phyloP scores from a whole-genome alignment of 179 eudicot species.

The Carnegiea gigantea region DNA sequence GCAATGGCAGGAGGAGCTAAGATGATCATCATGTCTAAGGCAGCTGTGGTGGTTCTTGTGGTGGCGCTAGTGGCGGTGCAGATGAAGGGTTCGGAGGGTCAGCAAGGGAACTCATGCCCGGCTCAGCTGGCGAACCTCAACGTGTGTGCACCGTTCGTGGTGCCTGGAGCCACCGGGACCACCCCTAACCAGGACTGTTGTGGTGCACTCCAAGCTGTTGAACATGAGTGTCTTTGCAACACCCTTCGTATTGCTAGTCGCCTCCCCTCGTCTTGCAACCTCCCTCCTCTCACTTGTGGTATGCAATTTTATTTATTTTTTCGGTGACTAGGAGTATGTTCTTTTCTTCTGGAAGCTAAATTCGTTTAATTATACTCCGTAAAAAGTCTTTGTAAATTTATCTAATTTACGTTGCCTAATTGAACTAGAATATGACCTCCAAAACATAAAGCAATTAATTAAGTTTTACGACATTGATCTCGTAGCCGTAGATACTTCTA shows the following conservation, averaged over 20 bases:
- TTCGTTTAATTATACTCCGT: too few species aligned
- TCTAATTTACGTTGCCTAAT: too few species aligned
- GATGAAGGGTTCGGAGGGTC: slow-evolving; percentile 29
- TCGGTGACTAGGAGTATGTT: too few species aligned
- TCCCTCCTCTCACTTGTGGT: slow-evolving; percentile 54
- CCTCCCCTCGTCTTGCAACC: slow-evolving; percentile 73
- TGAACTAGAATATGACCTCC: too few species aligned
- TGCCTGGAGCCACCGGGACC: slow-evolving; percentile 46
- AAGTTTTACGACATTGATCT: too few species aligned
- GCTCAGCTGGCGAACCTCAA: slow-evolving; percentile 43
- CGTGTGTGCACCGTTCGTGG: slow-evolving; percentile 61
- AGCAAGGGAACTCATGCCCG: slow-evolving; percentile 36
- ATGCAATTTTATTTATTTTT: not conserved
- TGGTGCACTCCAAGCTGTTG: slow-evolving; percentile 54
- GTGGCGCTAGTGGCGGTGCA: slow-evolving; percentile 31
- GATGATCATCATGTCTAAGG: slow-evolving; percentile 11
- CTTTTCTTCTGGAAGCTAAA: too few species aligned
- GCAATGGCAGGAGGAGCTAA: slow-evolving; percentile 16
- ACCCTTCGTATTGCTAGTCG: slow-evolving; percentile 61
- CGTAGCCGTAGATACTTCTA: too few species aligned
- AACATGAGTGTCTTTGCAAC: slow-evolving; percentile 70
- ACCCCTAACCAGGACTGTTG: slow-evolving; percentile 68
- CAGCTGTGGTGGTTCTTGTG: slow-evolving; percentile 19
- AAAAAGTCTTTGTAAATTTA: too few species aligned
- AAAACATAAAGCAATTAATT: too few species aligned